Base-by-base conservation (phyloP, 2,329 filamentous ascomycete species). In the Venturia asperata region DNA sequence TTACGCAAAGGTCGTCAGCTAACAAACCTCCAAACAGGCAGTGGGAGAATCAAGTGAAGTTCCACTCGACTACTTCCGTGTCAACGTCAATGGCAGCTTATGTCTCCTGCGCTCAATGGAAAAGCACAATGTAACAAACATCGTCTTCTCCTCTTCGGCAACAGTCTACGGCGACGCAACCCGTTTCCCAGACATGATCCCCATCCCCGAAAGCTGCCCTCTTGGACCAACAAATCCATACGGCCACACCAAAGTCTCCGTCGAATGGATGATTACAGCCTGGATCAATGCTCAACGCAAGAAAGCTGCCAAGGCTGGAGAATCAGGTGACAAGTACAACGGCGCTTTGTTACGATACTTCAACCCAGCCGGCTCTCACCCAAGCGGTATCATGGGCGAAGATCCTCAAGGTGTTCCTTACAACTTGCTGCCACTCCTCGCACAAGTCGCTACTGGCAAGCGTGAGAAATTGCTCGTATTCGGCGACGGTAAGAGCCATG, bases 161-260 rank as follows among this genome's bases (percentile, higher is more conserved):
- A 99, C 95, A 70, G 94, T 99, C 70, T 99, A 99, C 77, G 94
- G 94, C 74, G 95, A 99, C 78, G 94, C 93, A 64, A 97, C 94
- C 58, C 90, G 92, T 75, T 91, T 97, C 80, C 87, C 89, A 70
- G 89, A 95, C 83, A 99, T 99, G 94, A 99, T 99, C 70, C 94
- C 94, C 69, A 99, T 99, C 74, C 94, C 94, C 63, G 94, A 99
- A 81, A 83, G 90, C 78, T 99, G 94, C 83, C 94, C 95, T 67
- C 91, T 96, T 68, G 93, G 92, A 63, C 91, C 94, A 17, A 99
- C 94, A 70, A 99, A 97, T 83, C 92, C 93, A 34, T 99, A 99
- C 79, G 95, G 94, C 68, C 91, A 91, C 78, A 99, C 94, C 69
- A 99, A 99, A 82, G 88, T 90, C 73, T 90, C 88, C 70, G 92